Base-by-base conservation (phyloP, 73 alveolate genomes). In the Paramecium bursaria region DNA sequence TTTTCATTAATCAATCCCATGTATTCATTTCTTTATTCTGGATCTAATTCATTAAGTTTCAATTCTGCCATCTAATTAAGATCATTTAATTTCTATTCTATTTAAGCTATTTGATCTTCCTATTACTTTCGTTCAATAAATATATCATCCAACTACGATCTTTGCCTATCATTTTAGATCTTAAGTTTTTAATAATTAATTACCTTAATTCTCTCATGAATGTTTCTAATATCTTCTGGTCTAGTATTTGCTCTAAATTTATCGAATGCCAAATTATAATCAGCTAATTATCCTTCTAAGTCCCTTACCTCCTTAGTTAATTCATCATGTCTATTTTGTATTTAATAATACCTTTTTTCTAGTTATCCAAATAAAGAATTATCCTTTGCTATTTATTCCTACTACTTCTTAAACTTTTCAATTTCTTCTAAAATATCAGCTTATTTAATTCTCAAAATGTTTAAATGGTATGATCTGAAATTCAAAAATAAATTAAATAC, bases 211-310 rank as follows among this genome's bases (percentile, higher is more conserved):
- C 82, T 67, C 50, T 95, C 93, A 79, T 52, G 95, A 15, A 95
- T 96, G 21, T 94, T 98, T 52, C 86, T 91, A 51, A 96, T 95
- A 77, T 96, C 99, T 50, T 96, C 99, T 10, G 98, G 96, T 50
- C 95, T 95, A 76, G 98, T 94, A 46, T 88, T 95, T 21, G 97
- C 86, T 86, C 99, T 92, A 75, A 86, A 87, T 87, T 96, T 96
- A 87, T 96, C 99, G 31, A 94, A 93, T 47, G 99, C 98, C 67
- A 96, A 80, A 88, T 96, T 96, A 92, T 94, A 95, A 75, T 96
- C 99, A 60, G 99, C 99, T 30, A 96, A 93, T 86, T 96, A 96
- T n/a, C 99, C 99, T 88, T 96, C 99, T 39, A 93, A 90, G 39
- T 94, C 92, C 61, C 98, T 92, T 2, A 96, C 99, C 75, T 96